Percentiles rank a stretch among this genome's conserved stretches.
Conservation (phyloP, 2,329 filamentous ascomycete genomes). For the Tolypocladium tropicale region DNA sequence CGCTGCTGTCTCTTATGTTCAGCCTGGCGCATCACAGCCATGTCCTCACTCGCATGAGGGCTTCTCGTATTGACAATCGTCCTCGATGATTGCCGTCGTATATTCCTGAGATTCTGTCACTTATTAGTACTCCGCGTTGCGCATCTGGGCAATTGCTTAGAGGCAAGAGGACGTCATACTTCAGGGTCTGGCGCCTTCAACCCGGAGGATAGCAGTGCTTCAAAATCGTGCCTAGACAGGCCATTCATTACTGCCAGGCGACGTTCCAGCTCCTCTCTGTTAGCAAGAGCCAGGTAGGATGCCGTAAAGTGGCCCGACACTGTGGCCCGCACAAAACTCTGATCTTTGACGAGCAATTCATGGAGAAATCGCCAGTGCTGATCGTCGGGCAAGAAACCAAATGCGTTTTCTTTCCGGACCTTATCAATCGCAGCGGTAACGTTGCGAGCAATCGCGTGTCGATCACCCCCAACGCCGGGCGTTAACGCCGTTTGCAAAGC, state of each 20-base stretch:
- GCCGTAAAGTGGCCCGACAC: slow-evolving; percentile 15
- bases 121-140: neutral
- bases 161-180: slow-evolving; percentile 15
- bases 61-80: slow-evolving; percentile 4
- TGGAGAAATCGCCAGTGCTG: slow-evolving; percentile 23
- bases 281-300: slow-evolving; percentile 16
- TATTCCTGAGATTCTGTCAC: slow-evolving; percentile 21
- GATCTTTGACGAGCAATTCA: slow-evolving; percentile 10
- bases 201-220: slow-evolving; percentile 9
- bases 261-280: slow-evolving; percentile 13
- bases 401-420: slow-evolving; percentile 11
- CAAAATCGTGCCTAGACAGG: slow-evolving; percentile 16
- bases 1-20: slow-evolving; percentile 17
- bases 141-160: neutral
- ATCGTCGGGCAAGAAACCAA: slow-evolving; percentile 21
- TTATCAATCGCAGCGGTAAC: slow-evolving; percentile 15
- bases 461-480: neutral
- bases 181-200: slow-evolving; percentile 16
- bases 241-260: slow-evolving; percentile 14
- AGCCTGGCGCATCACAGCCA: slow-evolving; percentile 22
- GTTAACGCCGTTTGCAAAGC: neutral
- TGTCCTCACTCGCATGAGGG: slow-evolving; percentile 15
- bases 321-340: slow-evolving; percentile 21
- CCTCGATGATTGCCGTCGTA: slow-evolving; percentile 13
- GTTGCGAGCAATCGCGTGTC: slow-evolving; percentile 5